Conservation (phyloP, 441 rosid genomes). For the Rhodomyrtus psidioides region DNA sequence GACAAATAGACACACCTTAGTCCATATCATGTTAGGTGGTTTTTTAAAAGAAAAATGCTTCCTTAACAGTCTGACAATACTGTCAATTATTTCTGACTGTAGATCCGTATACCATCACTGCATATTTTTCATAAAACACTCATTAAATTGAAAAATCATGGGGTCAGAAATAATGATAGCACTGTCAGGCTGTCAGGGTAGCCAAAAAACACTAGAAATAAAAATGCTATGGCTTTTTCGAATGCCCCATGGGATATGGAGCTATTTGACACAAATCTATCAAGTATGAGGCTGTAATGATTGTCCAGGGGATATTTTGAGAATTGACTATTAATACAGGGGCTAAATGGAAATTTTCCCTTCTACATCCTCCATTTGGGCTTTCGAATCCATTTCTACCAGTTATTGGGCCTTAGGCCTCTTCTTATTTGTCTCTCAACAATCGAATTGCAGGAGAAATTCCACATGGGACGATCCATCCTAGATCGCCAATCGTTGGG, state of each 20-base stretch:
- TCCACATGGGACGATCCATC: background rate
- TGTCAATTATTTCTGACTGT: too few species aligned
- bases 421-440: background rate
- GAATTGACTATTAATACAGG: background rate
- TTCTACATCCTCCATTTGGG: background rate
- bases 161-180: too few species aligned
- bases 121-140: too few species aligned
- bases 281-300: background rate
- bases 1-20: background rate
- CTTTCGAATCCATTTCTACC: background rate
- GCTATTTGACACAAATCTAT: too few species aligned
- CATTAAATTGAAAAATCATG: too few species aligned
- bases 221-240: background rate
- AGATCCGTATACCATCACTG: too few species aligned
- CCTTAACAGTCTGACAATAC: too few species aligned
- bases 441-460: background rate
- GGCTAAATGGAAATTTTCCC: background rate
- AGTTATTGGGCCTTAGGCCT: background rate
- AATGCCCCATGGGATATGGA: too few species aligned
- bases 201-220: background rate
- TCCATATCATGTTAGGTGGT: accelerated
- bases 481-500: background rate
- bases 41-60: background rate
- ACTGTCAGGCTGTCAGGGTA: too few species aligned
- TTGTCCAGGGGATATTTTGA: background rate